phyloP scores from a whole-genome alignment of 192 early-diverging fungal genomes.

The Linnemannia zychae region DNA sequence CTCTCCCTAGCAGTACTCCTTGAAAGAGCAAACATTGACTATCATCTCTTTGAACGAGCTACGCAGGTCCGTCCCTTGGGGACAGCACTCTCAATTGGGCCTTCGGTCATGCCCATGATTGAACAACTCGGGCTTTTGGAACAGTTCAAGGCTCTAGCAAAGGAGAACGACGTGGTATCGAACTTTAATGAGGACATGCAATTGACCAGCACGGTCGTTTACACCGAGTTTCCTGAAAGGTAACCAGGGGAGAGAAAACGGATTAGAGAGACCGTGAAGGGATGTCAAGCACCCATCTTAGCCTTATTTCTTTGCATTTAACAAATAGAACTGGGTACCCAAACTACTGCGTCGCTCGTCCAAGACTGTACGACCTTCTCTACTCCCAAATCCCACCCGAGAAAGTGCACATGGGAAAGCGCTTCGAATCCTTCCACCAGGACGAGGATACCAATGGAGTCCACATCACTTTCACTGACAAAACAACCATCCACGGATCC shows the following conservation, averaged over 20 bases:
- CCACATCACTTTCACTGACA: conserved; percentile 12
- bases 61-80: conserved; percentile 8
- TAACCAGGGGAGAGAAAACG: neutral
- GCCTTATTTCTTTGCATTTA: neutral
- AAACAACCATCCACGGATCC: conserved; percentile 11
- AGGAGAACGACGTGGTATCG: conserved; percentile 7
- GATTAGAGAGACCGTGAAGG: no score
- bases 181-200: conserved; percentile 28
- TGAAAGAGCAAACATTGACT: conserved; percentile 38
- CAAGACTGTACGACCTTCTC: conserved; percentile 13
- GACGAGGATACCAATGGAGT: conserved; percentile 5
- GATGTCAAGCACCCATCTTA: no score
- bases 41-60: conserved; percentile 25
- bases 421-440: neutral
- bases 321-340: conserved; percentile 14
- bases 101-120: conserved; percentile 25
- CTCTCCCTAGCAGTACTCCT: conserved; percentile 28
- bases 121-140: conserved; percentile 32
- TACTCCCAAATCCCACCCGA: conserved; percentile 17
- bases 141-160: conserved; percentile 1
- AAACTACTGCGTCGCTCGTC: conserved; percentile 4
- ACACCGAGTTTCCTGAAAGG: conserved; percentile 15
- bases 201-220: conserved; percentile 7
- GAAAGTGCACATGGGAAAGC: conserved; percentile 16
- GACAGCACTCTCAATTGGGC: conserved; percentile 22